Evolutionary conservation across 2,329 filamentous ascomycete genomes (phyloP).

Genomic region (Helotiales sp.): DNA sequence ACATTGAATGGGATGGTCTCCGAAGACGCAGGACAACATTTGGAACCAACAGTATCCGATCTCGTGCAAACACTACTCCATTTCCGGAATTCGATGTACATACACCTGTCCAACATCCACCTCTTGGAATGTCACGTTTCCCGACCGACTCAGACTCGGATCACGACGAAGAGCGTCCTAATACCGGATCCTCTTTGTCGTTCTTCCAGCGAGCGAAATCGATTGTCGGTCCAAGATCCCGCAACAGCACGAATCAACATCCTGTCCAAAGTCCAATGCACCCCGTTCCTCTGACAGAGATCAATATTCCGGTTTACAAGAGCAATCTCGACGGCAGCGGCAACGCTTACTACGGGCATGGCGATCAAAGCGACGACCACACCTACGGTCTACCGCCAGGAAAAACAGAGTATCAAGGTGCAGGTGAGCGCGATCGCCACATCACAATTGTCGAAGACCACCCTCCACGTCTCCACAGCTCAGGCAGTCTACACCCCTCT

Average conservation of each 20-base stretch:
- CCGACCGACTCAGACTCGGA: slow-evolving; percentile 69
- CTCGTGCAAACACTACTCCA: slow-evolving; percentile 39
- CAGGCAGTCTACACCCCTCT: slow-evolving; percentile 32
- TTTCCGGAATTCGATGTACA: slow-evolving; percentile 41
- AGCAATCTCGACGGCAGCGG: slow-evolving; percentile 48
- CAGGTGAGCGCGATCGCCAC: slow-evolving; percentile 51
- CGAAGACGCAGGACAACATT: slow-evolving; percentile 70
- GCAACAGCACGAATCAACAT: slow-evolving; percentile 26
- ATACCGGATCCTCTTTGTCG: slow-evolving; percentile 58
- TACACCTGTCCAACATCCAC: slow-evolving; percentile 63
- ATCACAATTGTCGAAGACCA: slow-evolving; percentile 52
- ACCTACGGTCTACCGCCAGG: slow-evolving; percentile 55
- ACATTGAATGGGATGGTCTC: slow-evolving; percentile 87
- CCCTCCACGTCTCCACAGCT: slow-evolving; percentile 27
- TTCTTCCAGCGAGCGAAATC: slow-evolving; percentile 54
- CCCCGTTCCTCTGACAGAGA: slow-evolving; percentile 67
- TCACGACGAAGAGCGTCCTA: slow-evolving; percentile 57
- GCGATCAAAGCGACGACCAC: slow-evolving; percentile 42
- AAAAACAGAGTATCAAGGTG: slow-evolving; percentile 54
- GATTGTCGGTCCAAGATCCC: slow-evolving; percentile 29
- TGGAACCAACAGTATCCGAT: slow-evolving; percentile 43
- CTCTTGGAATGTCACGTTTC: slow-evolving; percentile 86
- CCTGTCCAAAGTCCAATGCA: slow-evolving; percentile 61
- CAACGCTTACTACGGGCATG: slow-evolving; percentile 47
- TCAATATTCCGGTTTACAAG: slow-evolving; percentile 56